Base-by-base conservation (phyloP, 2,329 filamentous ascomycete species). In the Salinomyces thailandicus region DNA sequence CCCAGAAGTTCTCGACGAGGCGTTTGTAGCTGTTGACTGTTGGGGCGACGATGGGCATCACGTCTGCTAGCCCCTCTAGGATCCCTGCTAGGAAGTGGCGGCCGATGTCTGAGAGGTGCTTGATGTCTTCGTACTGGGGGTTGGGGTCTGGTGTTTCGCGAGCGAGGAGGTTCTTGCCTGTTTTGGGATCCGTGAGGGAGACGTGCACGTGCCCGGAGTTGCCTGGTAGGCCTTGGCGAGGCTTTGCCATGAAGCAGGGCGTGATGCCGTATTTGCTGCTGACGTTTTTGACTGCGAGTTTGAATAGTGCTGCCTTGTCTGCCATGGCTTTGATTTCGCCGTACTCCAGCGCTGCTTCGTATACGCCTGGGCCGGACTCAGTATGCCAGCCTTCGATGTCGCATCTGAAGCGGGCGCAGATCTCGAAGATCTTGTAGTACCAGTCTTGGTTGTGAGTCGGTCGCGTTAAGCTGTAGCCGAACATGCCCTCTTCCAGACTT, bases 161-260 rank as follows among this genome's bases (percentile, higher is more conserved):
- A 39, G 75, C 76, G 50, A 98, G 81, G 15, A 95, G 71, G 54
- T 98, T 98, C 57, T 80, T 81, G 41, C 84, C 83, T n/a, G 74
- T 64, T 46, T 73, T 71, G 34, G 50, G 47, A 54, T 89, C 83
- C 13, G 89, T 79, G 7, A 98, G 68, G 1, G 89, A 96, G 43
- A 96, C 71, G 60, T 98, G 91, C 71, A 94, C 89, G 59, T 98
- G 91, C 1, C 91, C 91, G 45, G 82, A 91, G 66, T 96, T 96
- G 31, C 91, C 91, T 0, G 91, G 91, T 0, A 96, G 68, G 0
- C 87, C 86, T 52, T 93, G 75, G 47, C 83, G 79, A 2, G 91
- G 91, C 62, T 98, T 98, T 12, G 91, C 91, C 91, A 98, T 98
- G 68, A 98, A 98, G 62, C 85, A 93, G 0, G 91, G 91, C 0